Evolutionary conservation across 306 rosid species (phyloP).

Genomic region (Morella rubra): DNA sequence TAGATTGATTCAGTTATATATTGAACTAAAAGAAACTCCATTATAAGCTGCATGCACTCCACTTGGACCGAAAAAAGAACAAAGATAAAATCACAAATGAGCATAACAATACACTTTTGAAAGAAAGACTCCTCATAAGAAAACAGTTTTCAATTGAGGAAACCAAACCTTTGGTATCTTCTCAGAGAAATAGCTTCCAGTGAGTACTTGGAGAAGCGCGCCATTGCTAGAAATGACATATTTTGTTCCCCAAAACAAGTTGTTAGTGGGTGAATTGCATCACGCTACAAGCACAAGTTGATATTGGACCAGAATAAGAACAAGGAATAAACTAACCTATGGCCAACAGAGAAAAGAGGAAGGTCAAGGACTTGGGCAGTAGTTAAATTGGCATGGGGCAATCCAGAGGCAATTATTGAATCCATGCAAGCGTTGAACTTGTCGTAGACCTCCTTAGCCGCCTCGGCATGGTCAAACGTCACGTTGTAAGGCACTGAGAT

Average conservation of each 20-base stretch:
- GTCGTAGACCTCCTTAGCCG: slow-evolving; percentile 75
- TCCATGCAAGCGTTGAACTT: slow-evolving; percentile 71
- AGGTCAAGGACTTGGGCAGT: slow-evolving; percentile 63
- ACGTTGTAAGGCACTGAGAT: slow-evolving; percentile 84
- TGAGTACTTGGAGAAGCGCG: slow-evolving; percentile 52
- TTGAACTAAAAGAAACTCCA: slow-evolving; percentile 30
- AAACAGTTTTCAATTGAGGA: neutral
- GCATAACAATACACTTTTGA: neutral
- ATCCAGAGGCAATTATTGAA: slow-evolving; percentile 57
- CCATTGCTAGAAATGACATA: slow-evolving; percentile 39
- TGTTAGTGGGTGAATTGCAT: neutral
- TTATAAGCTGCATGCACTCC: slow-evolving; percentile 2
- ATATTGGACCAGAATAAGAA: neutral
- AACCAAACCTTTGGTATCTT: slow-evolving; percentile 48
- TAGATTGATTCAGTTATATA: slow-evolving; percentile 10
- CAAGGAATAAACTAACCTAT: slow-evolving; percentile 49
- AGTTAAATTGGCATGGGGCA: slow-evolving; percentile 62
- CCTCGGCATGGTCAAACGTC: slow-evolving; percentile 80
- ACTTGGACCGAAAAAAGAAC: neutral
- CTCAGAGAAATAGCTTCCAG: slow-evolving; percentile 51
- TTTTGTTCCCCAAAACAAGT: neutral
- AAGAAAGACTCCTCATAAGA: neutral
- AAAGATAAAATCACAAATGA: neutral
- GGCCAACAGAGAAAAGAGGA: slow-evolving; percentile 84
- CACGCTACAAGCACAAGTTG: neutral